A percentile compares a stretch with the other conserved stretches of the same genome.
Conservation (phyloP, 495 filamentous ascomycete genomes). For the Darksidea phi region DNA sequence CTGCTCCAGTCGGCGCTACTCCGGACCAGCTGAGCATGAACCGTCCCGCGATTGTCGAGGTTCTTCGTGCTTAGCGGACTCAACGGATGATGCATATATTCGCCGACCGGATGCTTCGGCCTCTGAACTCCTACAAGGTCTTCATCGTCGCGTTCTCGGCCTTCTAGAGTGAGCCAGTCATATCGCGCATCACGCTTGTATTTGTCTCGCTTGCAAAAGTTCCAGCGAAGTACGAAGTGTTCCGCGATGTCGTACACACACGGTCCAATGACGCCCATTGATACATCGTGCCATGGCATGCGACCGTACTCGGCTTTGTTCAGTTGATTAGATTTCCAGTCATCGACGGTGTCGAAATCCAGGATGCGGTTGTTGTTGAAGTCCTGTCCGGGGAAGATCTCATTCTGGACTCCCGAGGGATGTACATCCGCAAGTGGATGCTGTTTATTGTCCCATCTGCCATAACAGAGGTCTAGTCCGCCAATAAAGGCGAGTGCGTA, state of each 20-base stretch:
- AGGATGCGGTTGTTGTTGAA: conserved; percentile 91
- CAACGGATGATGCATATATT: conserved; percentile 80
- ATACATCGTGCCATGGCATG: conserved; percentile 98
- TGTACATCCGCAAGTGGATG: conserved; percentile 86
- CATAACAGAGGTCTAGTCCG: conserved; percentile 94
- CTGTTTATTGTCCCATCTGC: conserved; percentile 84
- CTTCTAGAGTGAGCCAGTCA: conserved; percentile 79
- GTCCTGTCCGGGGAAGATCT: conserved; percentile 93
- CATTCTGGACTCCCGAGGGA: conserved; percentile 74
- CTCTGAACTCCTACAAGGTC: conserved; percentile 83
- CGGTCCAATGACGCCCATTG: conserved; percentile 84
- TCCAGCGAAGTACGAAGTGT: conserved; percentile 95
- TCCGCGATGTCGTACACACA: conserved; percentile 93
- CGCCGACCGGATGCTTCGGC: conserved; percentile 80
- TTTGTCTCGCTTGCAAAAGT: conserved; percentile 95
- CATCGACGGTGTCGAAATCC: conserved; percentile 86
- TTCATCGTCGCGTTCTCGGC: conserved; percentile 76
- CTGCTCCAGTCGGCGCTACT: conserved; percentile 95
- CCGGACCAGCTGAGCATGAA: conserved; percentile 79
- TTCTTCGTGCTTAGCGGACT: conserved; percentile 56
- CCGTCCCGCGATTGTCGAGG: conserved; percentile 63
- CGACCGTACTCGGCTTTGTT: conserved; percentile 87
- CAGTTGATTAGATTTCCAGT: conserved; percentile 93
- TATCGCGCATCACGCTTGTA: conserved; percentile 81
- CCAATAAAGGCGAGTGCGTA: conserved; percentile 88